These are phyloP conservation scores for Alisma plantagoaquatica DNA, from an alignment of 106 monocot genomes.

Conservation along the genomic window DNA sequence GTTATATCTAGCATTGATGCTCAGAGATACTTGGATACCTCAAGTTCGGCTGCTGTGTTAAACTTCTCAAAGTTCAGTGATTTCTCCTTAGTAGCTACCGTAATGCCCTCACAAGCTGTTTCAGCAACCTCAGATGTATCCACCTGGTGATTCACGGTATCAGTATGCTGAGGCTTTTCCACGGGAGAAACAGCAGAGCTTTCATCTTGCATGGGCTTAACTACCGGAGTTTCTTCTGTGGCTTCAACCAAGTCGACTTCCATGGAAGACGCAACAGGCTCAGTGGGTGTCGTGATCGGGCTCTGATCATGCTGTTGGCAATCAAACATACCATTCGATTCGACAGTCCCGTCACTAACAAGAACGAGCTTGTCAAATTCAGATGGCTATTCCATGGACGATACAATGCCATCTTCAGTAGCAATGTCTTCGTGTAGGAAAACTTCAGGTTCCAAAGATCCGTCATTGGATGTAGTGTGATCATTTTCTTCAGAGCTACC, in stretches of 20 bases:
- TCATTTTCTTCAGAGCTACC: constrained; percentile 7
- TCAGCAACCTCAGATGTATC: neutral
- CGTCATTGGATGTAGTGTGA: constrained; percentile 18
- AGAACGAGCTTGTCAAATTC: no score
- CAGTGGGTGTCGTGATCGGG: no score
- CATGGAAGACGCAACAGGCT: no score
- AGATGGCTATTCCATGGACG: no score
- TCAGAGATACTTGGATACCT: no score
- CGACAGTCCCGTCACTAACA: no score
- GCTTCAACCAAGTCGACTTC: no score
- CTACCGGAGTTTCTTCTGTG: neutral
- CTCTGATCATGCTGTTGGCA: no score
- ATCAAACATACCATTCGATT: no score
- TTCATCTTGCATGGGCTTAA: neutral
- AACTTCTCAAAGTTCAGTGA: constrained; percentile 16
- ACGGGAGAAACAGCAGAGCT: neutral
- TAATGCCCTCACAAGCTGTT: neutral
- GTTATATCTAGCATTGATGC: no score
- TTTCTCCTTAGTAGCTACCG: constrained; percentile 24
- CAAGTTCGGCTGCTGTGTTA: constrained; percentile 44
- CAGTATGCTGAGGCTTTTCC: neutral
- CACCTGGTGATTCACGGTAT: neutral
- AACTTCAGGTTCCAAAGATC: constrained; percentile 16
- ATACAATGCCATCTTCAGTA: neutral
- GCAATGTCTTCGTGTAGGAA: constrained; percentile 6